A percentile compares a stretch with the other conserved stretches of the same genome.
Evolutionary conservation across 768 basidiomycete genomes (phyloP).

Genomic region (Amanita pallidorosea): DNA sequence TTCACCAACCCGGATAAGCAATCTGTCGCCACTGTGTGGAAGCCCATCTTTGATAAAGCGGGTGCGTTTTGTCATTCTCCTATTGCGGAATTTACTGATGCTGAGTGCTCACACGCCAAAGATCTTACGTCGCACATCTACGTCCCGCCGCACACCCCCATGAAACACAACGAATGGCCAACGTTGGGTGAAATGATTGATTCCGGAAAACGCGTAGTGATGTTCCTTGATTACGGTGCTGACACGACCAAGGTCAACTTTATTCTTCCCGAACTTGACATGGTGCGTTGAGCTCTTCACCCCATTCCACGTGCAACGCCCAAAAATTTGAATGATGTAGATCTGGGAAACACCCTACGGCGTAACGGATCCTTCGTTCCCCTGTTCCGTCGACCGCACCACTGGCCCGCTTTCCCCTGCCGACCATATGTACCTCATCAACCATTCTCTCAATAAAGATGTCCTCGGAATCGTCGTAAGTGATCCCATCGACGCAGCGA

Average conservation of each 20-base stretch:
- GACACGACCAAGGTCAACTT: conserved; percentile 31
- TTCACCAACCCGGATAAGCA: conserved; percentile 58
- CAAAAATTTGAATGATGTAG: conserved; percentile 5
- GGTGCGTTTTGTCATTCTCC: conserved; percentile 18
- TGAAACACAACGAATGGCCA: conserved; percentile 45
- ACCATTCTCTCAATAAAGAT: conserved; percentile 43
- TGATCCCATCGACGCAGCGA: conserved; percentile 25
- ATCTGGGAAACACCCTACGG: conserved; percentile 52
- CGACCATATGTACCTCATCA: conserved; percentile 51
- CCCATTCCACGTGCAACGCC: neutral
- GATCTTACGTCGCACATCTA: conserved; percentile 37
- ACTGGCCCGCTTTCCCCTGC: conserved; percentile 33
- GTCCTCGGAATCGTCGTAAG: conserved; percentile 28
- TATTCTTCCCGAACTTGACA: conserved; percentile 46
- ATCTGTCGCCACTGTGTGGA: conserved; percentile 37
- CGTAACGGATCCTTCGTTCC: conserved; percentile 37
- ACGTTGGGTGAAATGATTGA: conserved; percentile 52
- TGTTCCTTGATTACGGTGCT: conserved; percentile 49
- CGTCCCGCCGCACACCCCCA: conserved; percentile 35
- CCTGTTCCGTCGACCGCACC: conserved; percentile 43
- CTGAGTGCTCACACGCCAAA: conserved; percentile 6
- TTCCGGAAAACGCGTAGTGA: conserved; percentile 45
- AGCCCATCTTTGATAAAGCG: conserved; percentile 38
- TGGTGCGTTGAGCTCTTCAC: conserved; percentile 21
- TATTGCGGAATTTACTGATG: neutral